A percentile compares a stretch with the other conserved stretches of the same genome.
Evolutionary conservation across 139 green algal species (phyloP).

Genomic region (Pleodorina starrii): DNA sequence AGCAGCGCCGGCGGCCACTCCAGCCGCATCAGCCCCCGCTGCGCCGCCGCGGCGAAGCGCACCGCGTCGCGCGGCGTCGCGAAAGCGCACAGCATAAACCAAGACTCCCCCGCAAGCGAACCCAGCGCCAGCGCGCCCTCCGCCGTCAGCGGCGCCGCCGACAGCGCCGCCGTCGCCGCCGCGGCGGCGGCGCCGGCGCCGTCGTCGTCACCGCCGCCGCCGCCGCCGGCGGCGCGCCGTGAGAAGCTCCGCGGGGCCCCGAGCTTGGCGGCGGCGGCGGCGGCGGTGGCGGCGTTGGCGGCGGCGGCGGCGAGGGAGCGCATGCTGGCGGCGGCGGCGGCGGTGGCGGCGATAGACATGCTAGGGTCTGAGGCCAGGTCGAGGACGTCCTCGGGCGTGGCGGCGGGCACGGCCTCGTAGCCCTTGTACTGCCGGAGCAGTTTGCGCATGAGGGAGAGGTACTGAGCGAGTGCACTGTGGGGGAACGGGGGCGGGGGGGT

Average conservation of each 20-base stretch:
- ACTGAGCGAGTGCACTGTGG: constrained; percentile 13
- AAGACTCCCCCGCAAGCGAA: background rate
- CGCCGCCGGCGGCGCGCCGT: too few relatives aligned
- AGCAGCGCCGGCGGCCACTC: constrained; percentile 40
- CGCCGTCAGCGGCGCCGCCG: constrained; percentile 1
- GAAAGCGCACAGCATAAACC: constrained; percentile 35
- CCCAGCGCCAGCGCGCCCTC: background rate
- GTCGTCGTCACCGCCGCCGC: background rate
- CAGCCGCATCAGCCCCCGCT: constrained; percentile 8
- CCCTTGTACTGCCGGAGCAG: constrained; percentile 21
- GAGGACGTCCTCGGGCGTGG: constrained; percentile 1
- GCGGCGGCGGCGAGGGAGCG: background rate
- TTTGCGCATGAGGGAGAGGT: constrained; percentile 10
- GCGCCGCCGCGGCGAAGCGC: constrained; percentile 7
- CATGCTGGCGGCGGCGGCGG: background rate
- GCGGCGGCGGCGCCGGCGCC: background rate
- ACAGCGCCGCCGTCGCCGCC: background rate
- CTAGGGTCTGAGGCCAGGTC: background rate
- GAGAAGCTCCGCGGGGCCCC: too few relatives aligned
- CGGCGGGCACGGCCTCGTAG: constrained; percentile 17
- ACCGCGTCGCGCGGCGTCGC: constrained; percentile 14
- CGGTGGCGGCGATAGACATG: background rate
- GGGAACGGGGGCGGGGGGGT: too few relatives aligned
- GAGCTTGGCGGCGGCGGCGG: background rate
- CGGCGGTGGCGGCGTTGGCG: background rate